Evolutionary conservation across 352 stramenopile species (phyloP).

Genomic region (Phytophthora agathidicida): DNA sequence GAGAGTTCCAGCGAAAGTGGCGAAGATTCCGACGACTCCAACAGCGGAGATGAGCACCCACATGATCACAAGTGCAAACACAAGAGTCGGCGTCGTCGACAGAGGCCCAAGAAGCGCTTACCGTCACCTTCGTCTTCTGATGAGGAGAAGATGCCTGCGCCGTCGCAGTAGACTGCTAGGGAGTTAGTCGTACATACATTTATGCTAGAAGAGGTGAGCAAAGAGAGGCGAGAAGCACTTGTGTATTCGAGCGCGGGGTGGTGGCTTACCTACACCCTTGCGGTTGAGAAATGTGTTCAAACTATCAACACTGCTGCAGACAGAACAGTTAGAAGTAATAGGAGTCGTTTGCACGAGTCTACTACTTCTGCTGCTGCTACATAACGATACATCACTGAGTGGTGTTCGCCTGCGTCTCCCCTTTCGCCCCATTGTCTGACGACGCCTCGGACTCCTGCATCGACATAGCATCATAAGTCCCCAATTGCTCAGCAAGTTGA

Average conservation of each 20-base stretch:
- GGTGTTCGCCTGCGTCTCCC: slow-evolving; percentile 6
- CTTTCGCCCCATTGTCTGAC: slow-evolving; percentile 16
- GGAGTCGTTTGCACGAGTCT: slow-evolving; percentile 12
- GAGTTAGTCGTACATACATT: slow-evolving; percentile 8
- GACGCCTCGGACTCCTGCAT: slow-evolving; percentile 13
- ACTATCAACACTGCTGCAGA: slow-evolving; percentile 12
- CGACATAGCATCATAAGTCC: background rate
- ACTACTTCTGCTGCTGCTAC: slow-evolving; percentile 5
- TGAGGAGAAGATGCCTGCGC: slow-evolving; percentile 36
- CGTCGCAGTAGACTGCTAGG: slow-evolving; percentile 23
- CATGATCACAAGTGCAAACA: slow-evolving; percentile 44
- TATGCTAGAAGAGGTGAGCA: slow-evolving; percentile 6
- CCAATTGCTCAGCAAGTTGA: background rate
- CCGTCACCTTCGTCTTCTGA: slow-evolving; percentile 43
- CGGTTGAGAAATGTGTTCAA: slow-evolving; percentile 8
- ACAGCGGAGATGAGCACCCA: slow-evolving; percentile 14
- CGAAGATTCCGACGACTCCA: slow-evolving; percentile 71
- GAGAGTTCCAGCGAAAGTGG: slow-evolving; percentile 92
- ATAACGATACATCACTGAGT: slow-evolving; percentile 16
- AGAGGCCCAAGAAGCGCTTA: slow-evolving; percentile 36
- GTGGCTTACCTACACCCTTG: slow-evolving; percentile 19
- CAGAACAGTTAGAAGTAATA: slow-evolving; percentile 18
- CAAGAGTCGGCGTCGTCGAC: slow-evolving; percentile 26
- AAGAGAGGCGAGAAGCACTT: slow-evolving; percentile 12
- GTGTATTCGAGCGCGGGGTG: slow-evolving; percentile 26